Evolutionary conservation across 108 stramenopile genomes (phyloP).

Genomic region (Pseudonitzschia multistriata): DNA sequence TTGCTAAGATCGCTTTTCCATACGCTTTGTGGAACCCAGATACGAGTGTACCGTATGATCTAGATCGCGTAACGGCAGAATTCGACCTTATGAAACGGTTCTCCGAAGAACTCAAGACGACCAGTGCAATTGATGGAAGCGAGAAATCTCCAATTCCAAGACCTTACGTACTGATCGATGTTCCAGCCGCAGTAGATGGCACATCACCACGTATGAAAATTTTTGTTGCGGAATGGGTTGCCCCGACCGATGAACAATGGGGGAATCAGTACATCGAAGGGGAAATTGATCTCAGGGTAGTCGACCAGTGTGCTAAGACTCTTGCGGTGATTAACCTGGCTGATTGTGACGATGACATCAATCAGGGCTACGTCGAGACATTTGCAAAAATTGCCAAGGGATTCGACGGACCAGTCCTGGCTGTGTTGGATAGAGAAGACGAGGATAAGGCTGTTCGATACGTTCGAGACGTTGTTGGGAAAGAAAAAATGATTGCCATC

Average conservation of each 20-base stretch:
- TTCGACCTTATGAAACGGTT: constrained; percentile 26
- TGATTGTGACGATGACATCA: constrained; percentile 14
- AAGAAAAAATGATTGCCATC: constrained; percentile 4
- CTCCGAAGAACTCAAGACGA: constrained; percentile 11
- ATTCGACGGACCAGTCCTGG: neutral
- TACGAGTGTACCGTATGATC: constrained; percentile 2
- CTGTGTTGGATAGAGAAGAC: constrained; percentile 7
- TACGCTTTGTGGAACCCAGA: constrained; percentile 39
- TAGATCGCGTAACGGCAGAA: constrained; percentile 20
- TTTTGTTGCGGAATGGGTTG: constrained; percentile 44
- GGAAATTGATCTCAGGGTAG: constrained; percentile 41
- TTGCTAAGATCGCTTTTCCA: constrained; percentile 31
- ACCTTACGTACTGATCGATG: constrained; percentile 34
- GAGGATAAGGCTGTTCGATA: constrained; percentile 10
- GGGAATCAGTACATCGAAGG: constrained; percentile 51
- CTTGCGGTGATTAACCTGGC: constrained; percentile 41
- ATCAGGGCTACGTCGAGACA: constrained; percentile 28
- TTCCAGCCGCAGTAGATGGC: constrained; percentile 12
- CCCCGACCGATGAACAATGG: constrained; percentile 31
- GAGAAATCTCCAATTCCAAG: constrained; percentile 21
- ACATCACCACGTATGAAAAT: constrained; percentile 12
- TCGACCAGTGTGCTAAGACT: constrained; percentile 41
- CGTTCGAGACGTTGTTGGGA: constrained; percentile 1
- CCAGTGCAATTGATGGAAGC: neutral
- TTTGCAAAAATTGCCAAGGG: constrained; percentile 11